phyloP scores from a whole-genome alignment of 331 rosid species.

The Quercus tomentella region DNA sequence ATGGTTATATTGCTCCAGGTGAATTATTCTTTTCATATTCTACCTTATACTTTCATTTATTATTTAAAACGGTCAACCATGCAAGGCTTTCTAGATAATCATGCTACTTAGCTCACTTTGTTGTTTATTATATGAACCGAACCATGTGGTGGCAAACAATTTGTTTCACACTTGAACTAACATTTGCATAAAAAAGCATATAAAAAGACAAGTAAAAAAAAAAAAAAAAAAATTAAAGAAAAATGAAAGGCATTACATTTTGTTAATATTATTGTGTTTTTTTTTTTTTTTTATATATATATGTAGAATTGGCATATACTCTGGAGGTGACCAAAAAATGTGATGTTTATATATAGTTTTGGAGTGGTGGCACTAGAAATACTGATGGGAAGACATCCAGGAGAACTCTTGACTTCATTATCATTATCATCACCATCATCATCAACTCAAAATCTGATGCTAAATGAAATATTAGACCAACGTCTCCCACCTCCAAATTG shows the following conservation, averaged over 20 bases:
- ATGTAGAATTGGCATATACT: constrained; percentile 31
- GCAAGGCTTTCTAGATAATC: too few species aligned
- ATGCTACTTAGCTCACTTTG: too few species aligned
- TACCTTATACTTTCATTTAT: neutral
- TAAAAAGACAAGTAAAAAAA: too few species aligned
- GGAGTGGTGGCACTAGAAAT: constrained; percentile 36
- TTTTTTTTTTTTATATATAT: neutral
- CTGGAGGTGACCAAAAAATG: constrained; percentile 23
- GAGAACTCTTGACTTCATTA: constrained; percentile 21
- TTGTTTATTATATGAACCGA: too few species aligned
- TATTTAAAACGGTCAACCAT: neutral
- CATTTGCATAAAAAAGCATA: too few species aligned
- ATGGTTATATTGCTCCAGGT: neutral
- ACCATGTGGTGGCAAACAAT: too few species aligned
- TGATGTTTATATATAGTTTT: too few species aligned
- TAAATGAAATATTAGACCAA: constrained; percentile 33
- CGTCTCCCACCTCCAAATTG: constrained; percentile 15
- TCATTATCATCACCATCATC: neutral
- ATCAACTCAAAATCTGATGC: neutral
- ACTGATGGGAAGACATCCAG: constrained; percentile 34
- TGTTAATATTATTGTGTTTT: neutral
- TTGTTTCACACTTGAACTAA: too few species aligned
- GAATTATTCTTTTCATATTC: neutral
- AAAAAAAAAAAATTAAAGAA: too few species aligned
- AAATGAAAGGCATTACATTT: too few species aligned